Evolutionary conservation across 1,284 basidiomycete species (phyloP), one percentile per base, ranked within the genome.

Genomic region (Sporisorium iseilematis-ciliati): DNA sequence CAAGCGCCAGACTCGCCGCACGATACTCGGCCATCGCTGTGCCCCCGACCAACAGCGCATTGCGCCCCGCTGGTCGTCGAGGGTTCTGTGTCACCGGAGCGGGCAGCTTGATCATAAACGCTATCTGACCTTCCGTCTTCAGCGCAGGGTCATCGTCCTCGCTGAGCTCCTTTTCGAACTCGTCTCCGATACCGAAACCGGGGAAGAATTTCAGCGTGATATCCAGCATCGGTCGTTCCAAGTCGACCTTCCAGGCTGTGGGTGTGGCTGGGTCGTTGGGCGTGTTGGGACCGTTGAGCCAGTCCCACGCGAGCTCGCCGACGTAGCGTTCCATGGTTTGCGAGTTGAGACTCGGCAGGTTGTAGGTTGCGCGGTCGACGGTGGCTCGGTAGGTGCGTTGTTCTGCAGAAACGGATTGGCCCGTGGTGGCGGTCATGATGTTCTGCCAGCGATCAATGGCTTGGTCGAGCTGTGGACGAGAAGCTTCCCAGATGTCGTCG

Each of bases 311-410:
- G 7, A 76, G 59, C 20, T 77, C 70, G 53, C 76, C 77, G 0
- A 82, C 57, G 33, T 82, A 65, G 4, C 70, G 58, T 48, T 80
- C 78, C 51, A 84, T 65, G 12, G 63, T 55, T 25, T 57, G 60
- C 21, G 79, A 75, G 58, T 76, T 82, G 40, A 84, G 63, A 12
- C 72, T 78, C 4, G 82, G 82, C 14, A 84, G 58, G 53, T 79
- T 70, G 71, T 82, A 84, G n/a, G 75, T 77, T 16, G 74, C 75
- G 6, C 82, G 70, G 38, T 84, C 82, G 40, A 82, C 80, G 2
- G 52, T 62, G 2, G 75, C 77, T 23, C 78, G 61, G 57, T 74
- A 83, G 5, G 62, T 77, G 43, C 62, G 61, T 16, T 61, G 53
- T 6, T 45, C 29, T 10, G 60, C 41, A 6, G 40, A 14, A 14